Conservation (phyloP, 768 basidiomycete species). For the Hirschioporus abietinus region DNA sequence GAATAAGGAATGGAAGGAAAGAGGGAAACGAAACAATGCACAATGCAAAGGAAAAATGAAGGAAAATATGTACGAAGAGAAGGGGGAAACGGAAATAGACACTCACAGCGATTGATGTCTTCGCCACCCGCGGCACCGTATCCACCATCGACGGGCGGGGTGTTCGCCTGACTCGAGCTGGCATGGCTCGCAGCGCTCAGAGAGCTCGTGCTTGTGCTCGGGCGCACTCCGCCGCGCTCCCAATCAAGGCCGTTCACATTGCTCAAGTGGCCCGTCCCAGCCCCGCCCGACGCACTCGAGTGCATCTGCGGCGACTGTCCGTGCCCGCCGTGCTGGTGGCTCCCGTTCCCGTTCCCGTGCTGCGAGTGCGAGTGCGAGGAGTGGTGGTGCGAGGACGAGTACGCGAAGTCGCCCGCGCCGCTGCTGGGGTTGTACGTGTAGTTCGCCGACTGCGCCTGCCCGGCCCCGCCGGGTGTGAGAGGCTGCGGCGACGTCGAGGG, state of each 20-base stretch:
- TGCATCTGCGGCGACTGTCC: slow-evolving; percentile 30
- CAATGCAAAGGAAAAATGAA: slow-evolving; percentile 10
- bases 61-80: slow-evolving; percentile 8
- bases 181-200: slow-evolving; percentile 73
- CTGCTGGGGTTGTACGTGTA: slow-evolving; percentile 20
- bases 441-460: slow-evolving; percentile 14
- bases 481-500: slow-evolving; percentile 65
- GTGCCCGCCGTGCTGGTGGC: slow-evolving; percentile 16
- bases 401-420: slow-evolving; percentile 68
- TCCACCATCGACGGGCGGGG: slow-evolving; percentile 64
- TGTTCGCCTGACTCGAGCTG: slow-evolving; percentile 77
- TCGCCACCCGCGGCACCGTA: slow-evolving; percentile 57
- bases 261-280: slow-evolving; percentile 21
- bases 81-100: slow-evolving; percentile 7
- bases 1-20: slow-evolving; percentile 15
- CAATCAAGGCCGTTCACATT: slow-evolving; percentile 11
- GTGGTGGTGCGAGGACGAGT: slow-evolving; percentile 41
- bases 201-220: slow-evolving; percentile 73
- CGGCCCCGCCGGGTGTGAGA: slow-evolving; percentile 37
- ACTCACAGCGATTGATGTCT: slow-evolving; percentile 83
- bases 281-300: slow-evolving; percentile 24
- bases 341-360: slow-evolving; percentile 15
- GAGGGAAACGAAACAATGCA: slow-evolving; percentile 8
- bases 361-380: background rate
- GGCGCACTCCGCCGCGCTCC: slow-evolving; percentile 46